A percentile compares a stretch with the other conserved stretches of the same genome.
Conservation (phyloP, 768 basidiomycete genomes). For the Heimioporus sp. region DNA sequence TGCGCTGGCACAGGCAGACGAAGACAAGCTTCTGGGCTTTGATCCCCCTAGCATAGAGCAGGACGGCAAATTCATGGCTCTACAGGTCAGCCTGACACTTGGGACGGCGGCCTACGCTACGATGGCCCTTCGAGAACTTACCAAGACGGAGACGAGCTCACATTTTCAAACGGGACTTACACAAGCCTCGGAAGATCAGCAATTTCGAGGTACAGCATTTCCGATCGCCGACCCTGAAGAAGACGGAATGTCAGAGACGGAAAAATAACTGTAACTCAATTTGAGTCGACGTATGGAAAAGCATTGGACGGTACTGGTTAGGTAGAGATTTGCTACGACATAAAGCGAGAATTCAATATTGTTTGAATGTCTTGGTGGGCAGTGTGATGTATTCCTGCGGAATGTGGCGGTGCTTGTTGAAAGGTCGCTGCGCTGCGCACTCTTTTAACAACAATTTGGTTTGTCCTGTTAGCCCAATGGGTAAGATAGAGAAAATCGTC, state of each 20-base stretch:
- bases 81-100: slow-evolving; percentile 83
- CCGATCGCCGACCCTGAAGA: slow-evolving; percentile 25
- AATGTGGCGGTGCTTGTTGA: background rate
- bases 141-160: slow-evolving; percentile 93
- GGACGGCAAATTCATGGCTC: slow-evolving; percentile 81
- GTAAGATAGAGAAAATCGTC: slow-evolving; percentile 74
- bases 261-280: background rate
- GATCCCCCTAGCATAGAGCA: slow-evolving; percentile 64
- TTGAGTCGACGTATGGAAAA: background rate
- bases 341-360: background rate
- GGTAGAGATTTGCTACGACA: background rate
- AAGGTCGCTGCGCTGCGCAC: background rate
- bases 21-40: slow-evolving; percentile 84
- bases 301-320: background rate
- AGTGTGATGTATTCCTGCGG: background rate
- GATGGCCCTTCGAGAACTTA: slow-evolving; percentile 94
- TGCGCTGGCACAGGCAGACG: slow-evolving; percentile 90
- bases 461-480: slow-evolving; percentile 37
- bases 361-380: no score
- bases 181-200: slow-evolving; percentile 76
- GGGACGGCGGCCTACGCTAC: slow-evolving; percentile 95
- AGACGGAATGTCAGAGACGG: slow-evolving; percentile 5
- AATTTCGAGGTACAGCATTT: slow-evolving; percentile 56
- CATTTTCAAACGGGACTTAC: slow-evolving; percentile 86
- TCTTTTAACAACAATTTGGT: background rate